Conservation (phyloP, 441 rosid species). For the Brassica balearica region DNA sequence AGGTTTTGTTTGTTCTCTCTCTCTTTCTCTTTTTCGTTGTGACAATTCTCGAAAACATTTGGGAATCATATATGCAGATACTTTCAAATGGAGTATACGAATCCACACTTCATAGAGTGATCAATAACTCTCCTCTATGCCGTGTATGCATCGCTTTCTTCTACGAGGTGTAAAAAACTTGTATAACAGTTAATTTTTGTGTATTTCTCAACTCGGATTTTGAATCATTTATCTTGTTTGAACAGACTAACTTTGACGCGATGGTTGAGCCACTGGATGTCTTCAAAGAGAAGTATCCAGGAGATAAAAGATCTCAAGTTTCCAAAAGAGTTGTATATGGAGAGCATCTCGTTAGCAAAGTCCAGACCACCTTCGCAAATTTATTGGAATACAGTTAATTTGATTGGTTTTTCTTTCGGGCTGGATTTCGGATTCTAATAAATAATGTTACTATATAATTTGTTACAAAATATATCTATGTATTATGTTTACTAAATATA, state of each 20-base stretch:
- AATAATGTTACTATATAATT: background rate
- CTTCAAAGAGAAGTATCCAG: conserved; percentile 51
- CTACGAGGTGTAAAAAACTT: conserved; percentile 61
- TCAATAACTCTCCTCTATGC: conserved; percentile 62
- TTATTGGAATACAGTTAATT: conserved; percentile 24
- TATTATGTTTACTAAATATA: too few species aligned
- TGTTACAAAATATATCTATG: too few species aligned
- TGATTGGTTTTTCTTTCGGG: background rate
- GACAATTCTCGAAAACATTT: conserved; percentile 7
- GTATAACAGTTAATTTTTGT: conserved; percentile 5
- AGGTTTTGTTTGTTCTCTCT: conserved; percentile 51
- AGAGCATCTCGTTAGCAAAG: conserved; percentile 74
- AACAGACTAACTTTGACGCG: conserved; percentile 71
- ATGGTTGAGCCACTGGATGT: conserved; percentile 74
- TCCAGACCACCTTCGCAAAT: conserved; percentile 59
- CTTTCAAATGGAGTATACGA: conserved; percentile 76
- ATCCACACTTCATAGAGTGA: conserved; percentile 77
- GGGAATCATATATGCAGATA: conserved; percentile 54
- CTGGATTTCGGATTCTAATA: background rate
- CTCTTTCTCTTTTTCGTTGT: background rate
- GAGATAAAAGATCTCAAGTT: conserved; percentile 44
- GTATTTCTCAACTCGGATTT: background rate
- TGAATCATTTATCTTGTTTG: background rate
- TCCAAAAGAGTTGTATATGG: conserved; percentile 68
- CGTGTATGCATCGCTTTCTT: conserved; percentile 75